Base-by-base conservation (phyloP, 2,329 filamentous ascomycete genomes). In the Fusarium acutatum region DNA sequence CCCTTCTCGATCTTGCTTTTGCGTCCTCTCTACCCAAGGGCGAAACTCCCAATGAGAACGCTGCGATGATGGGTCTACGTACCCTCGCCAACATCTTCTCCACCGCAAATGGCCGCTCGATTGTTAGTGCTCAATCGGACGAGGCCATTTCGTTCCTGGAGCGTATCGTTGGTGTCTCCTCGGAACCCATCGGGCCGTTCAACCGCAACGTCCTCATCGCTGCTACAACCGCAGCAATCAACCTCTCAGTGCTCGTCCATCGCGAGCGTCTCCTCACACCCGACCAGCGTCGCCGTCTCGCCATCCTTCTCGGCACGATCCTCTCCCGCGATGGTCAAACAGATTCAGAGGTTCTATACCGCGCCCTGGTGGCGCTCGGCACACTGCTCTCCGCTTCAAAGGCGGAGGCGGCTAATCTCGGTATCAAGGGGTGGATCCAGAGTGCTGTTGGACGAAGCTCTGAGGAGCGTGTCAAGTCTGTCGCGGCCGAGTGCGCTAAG, bases 131-230 rank as follows among this genome's bases (percentile, higher is more conserved):
- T 3, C 82, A 87, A 22, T 82, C 83, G 26, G 88, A 91, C 44
- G 85, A 88, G 43, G 88, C 93, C 9, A 84, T 94, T 9, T 82
- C 85, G 6, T 88, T 92, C 34, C 83, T 97, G 14, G 88, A 91
- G 58, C 88, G 89, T 1, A 88, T 93, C 32, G 84, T 91, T 7
- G 87, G 87, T 9, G 83, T 87, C 41, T 80, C 81, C 4, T 84
- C 83, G 43, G 84, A 85, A 4, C 82, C 84, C 4, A 84, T 89
- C n/a, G 88, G 87, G 72, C 74, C 83, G 18, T 83, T 82, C 58
- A 96, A 97, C 80, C 90, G 93, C 59, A 97, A 97, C 75, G 85
- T 98, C 17, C 89, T 93, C 57, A 92, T 97, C 62, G 96, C 96
- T 1, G 86, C 94, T 24, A 91, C 94, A 2, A 97, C 96, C 0